phyloP scores from a whole-genome alignment of 176 grass and related monocot genomes.

The sorghum (Sorghum bicolor) region Sorghum_bicolor_NCBIv3 NC_012878.2:5870001-5870500 shows the following conservation, averaged over 20 bases:
- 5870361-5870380: neutral
- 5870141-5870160: neutral
- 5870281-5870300: neutral
- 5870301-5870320: conserved; percentile 41
- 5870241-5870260: neutral
- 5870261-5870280: conserved; percentile 32
- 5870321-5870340: conserved; percentile 85
- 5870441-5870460: neutral
- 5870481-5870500: neutral
- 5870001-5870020: neutral
- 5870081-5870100: too few relatives aligned
- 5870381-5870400: neutral
- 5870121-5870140: neutral
- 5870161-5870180: neutral
- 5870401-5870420: neutral
- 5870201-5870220: neutral
- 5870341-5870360: conserved; percentile 63
- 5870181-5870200: neutral
- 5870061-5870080: too few relatives aligned
- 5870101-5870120: neutral
- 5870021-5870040: neutral
- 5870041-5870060: neutral
- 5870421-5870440: neutral
- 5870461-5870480: neutral
- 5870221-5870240: neutral